Evolutionary conservation across 371 early-diverging fungal species (phyloP), one percentile per base, ranked within the genome.

Genomic region (Circinella minor): DNA sequence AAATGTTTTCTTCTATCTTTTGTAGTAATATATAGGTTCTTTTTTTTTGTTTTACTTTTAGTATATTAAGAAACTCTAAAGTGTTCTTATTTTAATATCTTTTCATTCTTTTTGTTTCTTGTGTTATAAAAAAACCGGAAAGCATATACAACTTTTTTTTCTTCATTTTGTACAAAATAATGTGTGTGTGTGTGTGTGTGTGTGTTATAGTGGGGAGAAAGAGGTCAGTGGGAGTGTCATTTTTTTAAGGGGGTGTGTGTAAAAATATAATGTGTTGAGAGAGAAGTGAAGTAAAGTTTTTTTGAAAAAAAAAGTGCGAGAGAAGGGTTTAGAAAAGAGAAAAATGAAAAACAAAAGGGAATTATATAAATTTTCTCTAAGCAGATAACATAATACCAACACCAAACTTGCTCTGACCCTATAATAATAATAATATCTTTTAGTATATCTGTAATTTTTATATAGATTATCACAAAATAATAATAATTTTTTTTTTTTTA

Each of bases 401-500:
- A 75, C 93, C 93, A 78, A 93, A 92, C 79, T 90, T 88, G 86
- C 91, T 92, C 77, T 89, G 89, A 69, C 93, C 92, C 90, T 84
- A 71, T 43, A 43, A 43, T 43, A 6, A 43, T 11, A 43, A 3
- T 9, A 43, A 43, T 9, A 9, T 1, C 9, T 43, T 43, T 43
- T 43, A 43, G 3, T 9, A 43, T 43, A 11, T 9, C 43, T 39
- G n/a, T n/a, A n/a, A n/a, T n/a, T n/a, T n/a, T n/a, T n/a, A n/a
- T n/a, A 39, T 39, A 39, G 39, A 39, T 6, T 9, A 39, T 39
- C 39, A 39, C 39, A 6, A 6, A 39, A 39, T 39, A 9, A 6
- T 6, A 4, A 67, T 77, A 11, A n/a, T n/a, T n/a, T n/a, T n/a
- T n/a, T n/a, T 78, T 70, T 36, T 79, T 63, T 67, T 80, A 84